Evolutionary conservation across 1,139 yeast genomes (phyloP).

Genomic region (Taphrina flavorubra): DNA sequence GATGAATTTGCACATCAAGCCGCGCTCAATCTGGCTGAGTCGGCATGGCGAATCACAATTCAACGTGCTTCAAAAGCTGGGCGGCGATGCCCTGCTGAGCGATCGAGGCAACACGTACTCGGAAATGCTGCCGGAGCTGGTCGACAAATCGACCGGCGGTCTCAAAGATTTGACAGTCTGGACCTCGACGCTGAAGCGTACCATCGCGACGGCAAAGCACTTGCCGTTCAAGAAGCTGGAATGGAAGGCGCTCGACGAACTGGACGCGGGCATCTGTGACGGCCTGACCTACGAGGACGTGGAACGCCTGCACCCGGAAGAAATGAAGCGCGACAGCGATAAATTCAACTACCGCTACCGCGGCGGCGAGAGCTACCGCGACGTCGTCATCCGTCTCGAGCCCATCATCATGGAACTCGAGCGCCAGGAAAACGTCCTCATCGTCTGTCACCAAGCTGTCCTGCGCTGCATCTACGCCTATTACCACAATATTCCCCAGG

Average conservation of each 20-base stretch:
- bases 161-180: constrained; percentile 85
- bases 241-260: constrained; percentile 97
- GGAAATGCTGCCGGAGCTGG: constrained; percentile 76
- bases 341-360: constrained; percentile 80
- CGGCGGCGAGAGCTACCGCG: constrained; percentile 96
- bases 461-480: constrained; percentile 95
- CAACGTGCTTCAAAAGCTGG: constrained; percentile 91
- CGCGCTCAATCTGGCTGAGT: constrained; percentile 88
- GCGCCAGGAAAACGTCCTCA: constrained; percentile 92
- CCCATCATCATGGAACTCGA: constrained; percentile 98
- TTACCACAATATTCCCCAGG: constrained; percentile 98
- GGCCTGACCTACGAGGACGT: constrained; percentile 91
- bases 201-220: constrained; percentile 88
- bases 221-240: constrained; percentile 82
- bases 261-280: constrained; percentile 98
- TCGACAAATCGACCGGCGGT: constrained; percentile 68
- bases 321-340: constrained; percentile 94
- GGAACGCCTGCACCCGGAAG: constrained; percentile 84
- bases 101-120: constrained; percentile 89
- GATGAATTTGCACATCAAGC: constrained; percentile 92
- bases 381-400: constrained; percentile 89
- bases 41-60: constrained; percentile 95
- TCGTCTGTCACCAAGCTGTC: constrained; percentile 97
- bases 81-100: constrained; percentile 90
- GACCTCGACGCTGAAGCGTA: constrained; percentile 91